Conservation (phyloP, 306 rosid species). For the Quercus bicolor region DNA sequence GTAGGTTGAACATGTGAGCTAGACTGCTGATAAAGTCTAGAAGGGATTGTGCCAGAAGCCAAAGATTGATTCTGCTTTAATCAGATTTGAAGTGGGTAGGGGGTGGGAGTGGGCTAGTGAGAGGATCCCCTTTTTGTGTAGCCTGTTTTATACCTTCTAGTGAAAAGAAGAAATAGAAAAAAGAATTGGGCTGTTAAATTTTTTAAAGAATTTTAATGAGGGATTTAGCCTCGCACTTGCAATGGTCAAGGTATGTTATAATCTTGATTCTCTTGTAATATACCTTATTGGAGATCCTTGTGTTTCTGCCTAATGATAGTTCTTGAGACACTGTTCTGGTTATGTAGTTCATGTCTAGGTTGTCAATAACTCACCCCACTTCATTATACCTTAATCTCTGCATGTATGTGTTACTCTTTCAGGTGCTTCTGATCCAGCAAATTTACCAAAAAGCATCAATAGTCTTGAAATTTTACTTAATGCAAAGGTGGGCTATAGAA, state of each 20-base stretch:
- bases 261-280: neutral
- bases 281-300: neutral
- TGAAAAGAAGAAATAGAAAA: neutral
- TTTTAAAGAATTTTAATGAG: neutral
- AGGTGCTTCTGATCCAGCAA: conserved; percentile 63
- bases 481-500: conserved; percentile 69
- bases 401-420: conserved; percentile 32
- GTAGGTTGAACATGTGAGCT: neutral
- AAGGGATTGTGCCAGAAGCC: neutral
- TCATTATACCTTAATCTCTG: conserved; percentile 1
- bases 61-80: neutral
- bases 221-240: neutral
- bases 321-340: conserved; percentile 2
- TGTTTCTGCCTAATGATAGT: neutral
- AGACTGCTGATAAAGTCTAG: conserved; percentile 1
- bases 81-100: neutral
- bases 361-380: conserved; percentile 9
- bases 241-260: neutral
- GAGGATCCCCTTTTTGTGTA: neutral
- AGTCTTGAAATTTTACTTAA: conserved; percentile 83
- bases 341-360: conserved; percentile 12
- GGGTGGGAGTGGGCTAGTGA: neutral
- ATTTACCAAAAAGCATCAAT: conserved; percentile 74
- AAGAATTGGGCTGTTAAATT: neutral
- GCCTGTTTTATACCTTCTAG: neutral